Evolutionary conservation across 345 rosid genomes (phyloP).

Genomic region (Corchorus capsularis): DNA sequence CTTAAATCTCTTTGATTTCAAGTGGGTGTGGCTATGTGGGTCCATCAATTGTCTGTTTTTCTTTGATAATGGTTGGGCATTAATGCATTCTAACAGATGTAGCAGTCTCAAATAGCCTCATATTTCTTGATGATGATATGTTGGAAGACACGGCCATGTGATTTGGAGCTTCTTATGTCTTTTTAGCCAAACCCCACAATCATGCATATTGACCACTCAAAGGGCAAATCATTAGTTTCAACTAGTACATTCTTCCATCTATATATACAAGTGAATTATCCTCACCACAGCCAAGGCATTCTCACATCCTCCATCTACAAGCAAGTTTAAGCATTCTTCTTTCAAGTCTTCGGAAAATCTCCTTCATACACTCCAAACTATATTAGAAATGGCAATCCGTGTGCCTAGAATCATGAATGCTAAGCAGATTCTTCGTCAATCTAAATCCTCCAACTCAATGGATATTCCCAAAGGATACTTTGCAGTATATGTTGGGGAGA

Average conservation of each 20-base stretch:
- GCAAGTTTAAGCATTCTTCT: background rate
- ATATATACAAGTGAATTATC: conserved; percentile 13
- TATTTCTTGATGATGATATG: conserved; percentile 12
- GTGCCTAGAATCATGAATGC: conserved; percentile 18
- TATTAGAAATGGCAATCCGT: conserved; percentile 13
- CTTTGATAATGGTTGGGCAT: background rate
- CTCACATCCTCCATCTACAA: conserved; percentile 7
- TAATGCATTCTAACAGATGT: background rate
- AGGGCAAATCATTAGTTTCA: background rate
- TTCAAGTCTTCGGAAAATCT: background rate
- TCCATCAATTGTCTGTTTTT: background rate
- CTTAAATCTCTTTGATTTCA: background rate
- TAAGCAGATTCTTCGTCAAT: conserved; percentile 23
- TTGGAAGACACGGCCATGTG: conserved; percentile 37
- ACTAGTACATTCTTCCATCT: background rate
- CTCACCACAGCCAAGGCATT: conserved; percentile 11
- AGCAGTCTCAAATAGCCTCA: background rate
- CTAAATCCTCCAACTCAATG: background rate
- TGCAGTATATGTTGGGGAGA: conserved; percentile 33
- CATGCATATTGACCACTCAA: conserved; percentile 18
- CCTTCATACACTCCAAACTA: background rate
- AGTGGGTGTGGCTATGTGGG: background rate
- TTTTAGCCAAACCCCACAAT: conserved; percentile 13
- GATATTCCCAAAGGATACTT: conserved; percentile 29
- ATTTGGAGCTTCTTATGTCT: conserved; percentile 16